Conservation (phyloP, 768 basidiomycete genomes). For the Pleurotus giganteus region DNA sequence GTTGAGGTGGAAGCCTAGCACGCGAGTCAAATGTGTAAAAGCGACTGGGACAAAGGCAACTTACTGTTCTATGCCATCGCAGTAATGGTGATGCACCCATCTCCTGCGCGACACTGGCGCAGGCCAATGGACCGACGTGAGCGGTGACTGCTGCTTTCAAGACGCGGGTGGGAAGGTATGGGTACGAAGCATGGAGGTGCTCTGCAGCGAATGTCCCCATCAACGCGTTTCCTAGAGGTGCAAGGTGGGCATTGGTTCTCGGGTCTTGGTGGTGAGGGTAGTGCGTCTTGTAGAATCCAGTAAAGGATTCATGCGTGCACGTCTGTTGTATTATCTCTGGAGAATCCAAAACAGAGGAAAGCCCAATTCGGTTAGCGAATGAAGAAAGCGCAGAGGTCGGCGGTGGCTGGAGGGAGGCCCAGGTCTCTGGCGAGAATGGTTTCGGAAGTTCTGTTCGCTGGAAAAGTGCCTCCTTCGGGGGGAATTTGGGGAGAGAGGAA, state of each 20-base stretch:
- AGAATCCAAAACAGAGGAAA: constrained; percentile 52
- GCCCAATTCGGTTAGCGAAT: constrained; percentile 75
- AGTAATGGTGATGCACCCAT: constrained; percentile 77
- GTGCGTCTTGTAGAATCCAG: constrained; percentile 52
- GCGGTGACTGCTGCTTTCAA: constrained; percentile 90
- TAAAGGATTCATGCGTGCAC: constrained; percentile 77
- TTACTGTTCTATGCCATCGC: constrained; percentile 78
- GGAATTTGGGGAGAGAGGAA: constrained; percentile 53
- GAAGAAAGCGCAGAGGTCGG: constrained; percentile 70
- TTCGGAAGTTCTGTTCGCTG: constrained; percentile 26
- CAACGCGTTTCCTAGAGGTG: constrained; percentile 79
- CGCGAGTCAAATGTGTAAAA: neutral
- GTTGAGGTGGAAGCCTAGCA: constrained; percentile 45
- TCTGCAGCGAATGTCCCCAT: constrained; percentile 91
- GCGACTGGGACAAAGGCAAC: constrained; percentile 21
- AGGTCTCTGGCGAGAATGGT: constrained; percentile 64
- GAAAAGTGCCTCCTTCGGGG: constrained; percentile 54
- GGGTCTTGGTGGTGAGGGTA: constrained; percentile 45
- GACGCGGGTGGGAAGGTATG: constrained; percentile 89
- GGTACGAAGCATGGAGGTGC: constrained; percentile 75
- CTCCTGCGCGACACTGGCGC: constrained; percentile 82
- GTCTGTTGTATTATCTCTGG: constrained; percentile 63
- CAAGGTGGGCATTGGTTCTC: constrained; percentile 71
- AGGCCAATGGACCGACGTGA: constrained; percentile 84
- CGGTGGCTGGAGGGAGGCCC: constrained; percentile 71